phyloP scores from a whole-genome alignment of 108 stramenopile genomes.

The Skeletonema menzelii region DNA sequence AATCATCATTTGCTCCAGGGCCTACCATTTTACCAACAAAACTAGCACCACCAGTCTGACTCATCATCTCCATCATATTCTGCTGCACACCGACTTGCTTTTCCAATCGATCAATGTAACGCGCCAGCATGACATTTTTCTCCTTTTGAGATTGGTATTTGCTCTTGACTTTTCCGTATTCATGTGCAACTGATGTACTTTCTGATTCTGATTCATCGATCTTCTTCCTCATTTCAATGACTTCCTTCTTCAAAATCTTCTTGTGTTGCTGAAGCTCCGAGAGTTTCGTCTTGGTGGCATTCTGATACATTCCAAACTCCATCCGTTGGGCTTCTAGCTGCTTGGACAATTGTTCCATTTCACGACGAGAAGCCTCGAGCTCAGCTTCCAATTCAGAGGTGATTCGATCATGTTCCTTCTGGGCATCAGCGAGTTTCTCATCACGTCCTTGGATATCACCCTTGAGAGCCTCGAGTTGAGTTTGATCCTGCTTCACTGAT shows the following conservation, averaged over 20 bases:
- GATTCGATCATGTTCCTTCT: constrained; percentile 43
- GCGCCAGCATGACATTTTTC: constrained; percentile 66
- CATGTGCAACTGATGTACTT: constrained; percentile 55
- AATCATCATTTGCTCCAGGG: constrained; percentile 35
- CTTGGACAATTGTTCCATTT: constrained; percentile 67
- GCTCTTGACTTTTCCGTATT: constrained; percentile 51
- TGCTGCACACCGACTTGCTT: constrained; percentile 87
- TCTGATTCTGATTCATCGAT: constrained; percentile 70
- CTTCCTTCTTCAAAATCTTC: constrained; percentile 87
- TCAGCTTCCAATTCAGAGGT: constrained; percentile 52
- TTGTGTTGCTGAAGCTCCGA: constrained; percentile 76
- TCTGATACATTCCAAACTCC: constrained; percentile 85
- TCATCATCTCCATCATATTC: constrained; percentile 92
- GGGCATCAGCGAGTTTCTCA: constrained; percentile 49
- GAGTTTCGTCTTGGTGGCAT: constrained; percentile 67
- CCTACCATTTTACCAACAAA: constrained; percentile 46
- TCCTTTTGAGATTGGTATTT: constrained; percentile 65
- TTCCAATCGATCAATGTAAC: constrained; percentile 83
- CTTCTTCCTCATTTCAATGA: constrained; percentile 77
- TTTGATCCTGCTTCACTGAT: constrained; percentile 64
- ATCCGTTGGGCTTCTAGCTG: constrained; percentile 73
- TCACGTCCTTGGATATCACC: constrained; percentile 50
- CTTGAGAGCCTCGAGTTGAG: constrained; percentile 56
- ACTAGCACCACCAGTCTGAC: constrained; percentile 42
- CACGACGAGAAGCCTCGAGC: constrained; percentile 55